Evolutionary conservation across 805 yeast species (phyloP).

Genomic region (Priceomyces melissophilus): DNA sequence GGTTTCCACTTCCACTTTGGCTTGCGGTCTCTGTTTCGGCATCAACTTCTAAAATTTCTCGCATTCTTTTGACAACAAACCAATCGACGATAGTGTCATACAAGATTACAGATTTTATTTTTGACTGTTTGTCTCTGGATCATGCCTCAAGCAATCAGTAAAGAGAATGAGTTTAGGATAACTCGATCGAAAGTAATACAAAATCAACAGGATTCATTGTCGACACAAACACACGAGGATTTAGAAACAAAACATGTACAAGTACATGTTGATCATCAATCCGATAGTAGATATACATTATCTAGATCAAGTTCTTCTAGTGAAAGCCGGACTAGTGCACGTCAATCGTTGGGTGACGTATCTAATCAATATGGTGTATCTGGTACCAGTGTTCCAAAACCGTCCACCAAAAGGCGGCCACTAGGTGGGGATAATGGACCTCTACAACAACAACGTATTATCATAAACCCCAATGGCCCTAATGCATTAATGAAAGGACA

Average conservation of each 20-base stretch:
- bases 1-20: neutral
- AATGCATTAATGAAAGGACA: neutral
- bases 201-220: slow-evolving; percentile 2
- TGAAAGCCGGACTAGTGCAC: slow-evolving; percentile 10
- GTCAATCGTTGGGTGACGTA: slow-evolving; percentile 36
- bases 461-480: slow-evolving; percentile 4
- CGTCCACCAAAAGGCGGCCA: slow-evolving; percentile 23
- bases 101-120: no score
- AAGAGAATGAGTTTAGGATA: slow-evolving; percentile 39
- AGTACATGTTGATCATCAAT: slow-evolving; percentile 1
- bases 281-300: neutral
- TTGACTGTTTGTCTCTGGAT: neutral
- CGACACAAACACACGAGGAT: neutral
- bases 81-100: neutral
- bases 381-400: neutral
- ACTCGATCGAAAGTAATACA: slow-evolving; percentile 26
- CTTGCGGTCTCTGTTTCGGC: no score
- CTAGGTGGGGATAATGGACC: slow-evolving; percentile 34
- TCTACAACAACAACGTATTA: slow-evolving; percentile 17
- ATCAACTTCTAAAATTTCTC: no score
- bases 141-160: slow-evolving; percentile 21
- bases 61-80: slow-evolving; percentile 1
- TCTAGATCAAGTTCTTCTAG: slow-evolving; percentile 4
- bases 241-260: slow-evolving; percentile 1
- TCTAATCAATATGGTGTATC: slow-evolving; percentile 31